A percentile compares a stretch with the other conserved stretches of the same genome.
Conservation (phyloP, 169 alveolate species). For the Eimeria necatrix region DNA sequence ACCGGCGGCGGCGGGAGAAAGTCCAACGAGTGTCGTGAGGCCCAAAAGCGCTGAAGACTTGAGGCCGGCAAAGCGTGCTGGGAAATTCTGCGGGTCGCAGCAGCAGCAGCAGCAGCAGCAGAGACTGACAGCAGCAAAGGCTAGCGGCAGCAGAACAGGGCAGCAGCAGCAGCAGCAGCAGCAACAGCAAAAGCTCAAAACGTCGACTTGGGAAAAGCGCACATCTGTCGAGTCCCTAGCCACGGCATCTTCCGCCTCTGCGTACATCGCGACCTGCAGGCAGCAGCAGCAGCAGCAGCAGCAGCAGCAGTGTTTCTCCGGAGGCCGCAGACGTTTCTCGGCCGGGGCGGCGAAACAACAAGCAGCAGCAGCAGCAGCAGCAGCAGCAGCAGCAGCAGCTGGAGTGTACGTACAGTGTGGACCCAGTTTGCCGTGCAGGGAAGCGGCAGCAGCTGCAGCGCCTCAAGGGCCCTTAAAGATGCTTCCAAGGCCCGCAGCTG, state of each 20-base stretch:
- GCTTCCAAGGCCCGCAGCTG: slow-evolving; percentile 38
- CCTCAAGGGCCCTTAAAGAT: not conserved
- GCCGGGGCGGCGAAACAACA: no score
- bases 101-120: not conserved
- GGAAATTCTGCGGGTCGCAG: slow-evolving; percentile 24
- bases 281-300: slow-evolving; percentile 18
- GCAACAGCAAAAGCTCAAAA: no score
- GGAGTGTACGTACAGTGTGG: not conserved
- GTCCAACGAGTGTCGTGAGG: slow-evolving; percentile 36
- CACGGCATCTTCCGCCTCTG: slow-evolving; percentile 58
- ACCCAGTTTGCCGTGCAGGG: not conserved
- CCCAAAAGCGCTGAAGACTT: slow-evolving; percentile 70
- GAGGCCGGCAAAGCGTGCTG: slow-evolving; percentile 76
- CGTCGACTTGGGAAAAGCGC: not conserved
- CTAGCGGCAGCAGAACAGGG: slow-evolving; percentile 5
- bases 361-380: slow-evolving; percentile 32
- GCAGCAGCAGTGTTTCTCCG: not conserved
- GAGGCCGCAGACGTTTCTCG: no score
- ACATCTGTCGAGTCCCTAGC: slow-evolving; percentile 67
- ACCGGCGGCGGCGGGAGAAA: slow-evolving; percentile 39
- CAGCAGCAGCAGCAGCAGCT: slow-evolving; percentile 4
- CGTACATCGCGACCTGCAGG: slow-evolving; percentile 46
- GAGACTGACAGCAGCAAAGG: not conserved
- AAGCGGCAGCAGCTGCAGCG: not conserved
- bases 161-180: not conserved